phyloP scores from a whole-genome alignment of 2,329 filamentous ascomycete species.

The Corynespora cassiicola region DNA sequence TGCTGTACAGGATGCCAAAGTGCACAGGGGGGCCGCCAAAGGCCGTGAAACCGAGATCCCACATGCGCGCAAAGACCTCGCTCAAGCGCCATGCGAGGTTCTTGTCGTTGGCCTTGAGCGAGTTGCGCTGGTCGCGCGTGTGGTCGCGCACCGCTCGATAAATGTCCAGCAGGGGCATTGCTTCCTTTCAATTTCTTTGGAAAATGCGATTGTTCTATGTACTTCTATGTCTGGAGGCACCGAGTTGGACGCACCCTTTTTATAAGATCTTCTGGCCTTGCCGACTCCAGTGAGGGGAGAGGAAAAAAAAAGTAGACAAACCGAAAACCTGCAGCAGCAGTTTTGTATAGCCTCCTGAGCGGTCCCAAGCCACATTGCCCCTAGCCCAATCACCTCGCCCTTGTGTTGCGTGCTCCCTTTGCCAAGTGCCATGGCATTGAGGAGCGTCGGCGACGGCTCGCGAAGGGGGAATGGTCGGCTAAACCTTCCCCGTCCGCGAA shows the following conservation, averaged over 20 bases:
- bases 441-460: too few species aligned
- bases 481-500: too few species aligned
- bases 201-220: too few species aligned
- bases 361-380: too few species aligned
- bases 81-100: conserved; percentile 23
- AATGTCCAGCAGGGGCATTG: conserved; percentile 11
- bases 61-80: conserved; percentile 45
- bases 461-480: too few species aligned
- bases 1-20: conserved; percentile 70
- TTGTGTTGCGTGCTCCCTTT: conserved; percentile 1
- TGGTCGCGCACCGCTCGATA: conserved; percentile 10
- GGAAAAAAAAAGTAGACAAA: not conserved
- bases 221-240: too few species aligned
- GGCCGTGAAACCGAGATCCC: conserved; percentile 69
- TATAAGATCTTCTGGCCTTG: too few species aligned
- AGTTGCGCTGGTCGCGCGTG: conserved; percentile 10
- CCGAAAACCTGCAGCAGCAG: not conserved
- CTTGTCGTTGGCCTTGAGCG: conserved; percentile 10
- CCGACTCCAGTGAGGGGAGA: too few species aligned
- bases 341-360: too few species aligned
- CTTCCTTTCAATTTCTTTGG: too few species aligned
- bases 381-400: conserved; percentile 1
- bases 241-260: too few species aligned
- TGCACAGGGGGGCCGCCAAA: conserved; percentile 75
- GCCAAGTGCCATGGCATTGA: too few species aligned